These are phyloP conservation scores for Phytophthora boehmeriae DNA, from an alignment of 352 stramenopile genomes.

Conservation along the genomic window DNA sequence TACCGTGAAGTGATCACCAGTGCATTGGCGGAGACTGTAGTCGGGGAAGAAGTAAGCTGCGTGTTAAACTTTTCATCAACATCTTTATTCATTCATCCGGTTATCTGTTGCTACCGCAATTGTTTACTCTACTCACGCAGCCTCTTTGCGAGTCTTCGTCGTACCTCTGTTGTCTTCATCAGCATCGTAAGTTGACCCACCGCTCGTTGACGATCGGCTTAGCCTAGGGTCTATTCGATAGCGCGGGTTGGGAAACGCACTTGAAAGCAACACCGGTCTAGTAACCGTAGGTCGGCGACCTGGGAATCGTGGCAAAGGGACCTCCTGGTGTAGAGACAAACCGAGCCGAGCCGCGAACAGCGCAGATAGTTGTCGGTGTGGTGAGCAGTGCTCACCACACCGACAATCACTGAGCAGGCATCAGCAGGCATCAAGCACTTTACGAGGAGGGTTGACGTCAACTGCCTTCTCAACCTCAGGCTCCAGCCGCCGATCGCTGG, in stretches of 20 bases:
- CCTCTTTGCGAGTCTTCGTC: slow-evolving; percentile 6
- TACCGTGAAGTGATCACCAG: slow-evolving; percentile 36
- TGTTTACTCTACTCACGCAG: no score
- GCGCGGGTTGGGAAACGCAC: slow-evolving; percentile 24
- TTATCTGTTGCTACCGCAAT: no score
- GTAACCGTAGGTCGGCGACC: not conserved
- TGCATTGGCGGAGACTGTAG: slow-evolving; percentile 26
- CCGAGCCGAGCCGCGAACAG: slow-evolving; percentile 22
- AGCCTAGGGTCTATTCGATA: slow-evolving; percentile 23
- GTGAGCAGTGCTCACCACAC: no score
- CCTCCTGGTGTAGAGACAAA: slow-evolving; percentile 16
- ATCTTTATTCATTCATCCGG: no score
- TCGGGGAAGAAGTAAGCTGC: slow-evolving; percentile 26
- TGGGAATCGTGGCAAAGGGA: slow-evolving; percentile 15
- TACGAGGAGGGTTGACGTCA: slow-evolving; percentile 25
- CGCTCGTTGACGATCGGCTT: slow-evolving; percentile 2
- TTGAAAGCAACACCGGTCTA: slow-evolving; percentile 22
- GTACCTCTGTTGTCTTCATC: no score
- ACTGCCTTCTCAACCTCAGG: slow-evolving; percentile 56
- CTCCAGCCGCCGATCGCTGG: slow-evolving; percentile 51
- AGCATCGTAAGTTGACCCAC: no score
- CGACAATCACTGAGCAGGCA: no score
- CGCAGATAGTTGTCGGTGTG: slow-evolving; percentile 12
- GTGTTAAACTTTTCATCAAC: no score
- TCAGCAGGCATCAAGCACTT: slow-evolving; percentile 14